Evolutionary conservation across 257 asterid species (phyloP).

Genomic region (Przewalskia tangutica): DNA sequence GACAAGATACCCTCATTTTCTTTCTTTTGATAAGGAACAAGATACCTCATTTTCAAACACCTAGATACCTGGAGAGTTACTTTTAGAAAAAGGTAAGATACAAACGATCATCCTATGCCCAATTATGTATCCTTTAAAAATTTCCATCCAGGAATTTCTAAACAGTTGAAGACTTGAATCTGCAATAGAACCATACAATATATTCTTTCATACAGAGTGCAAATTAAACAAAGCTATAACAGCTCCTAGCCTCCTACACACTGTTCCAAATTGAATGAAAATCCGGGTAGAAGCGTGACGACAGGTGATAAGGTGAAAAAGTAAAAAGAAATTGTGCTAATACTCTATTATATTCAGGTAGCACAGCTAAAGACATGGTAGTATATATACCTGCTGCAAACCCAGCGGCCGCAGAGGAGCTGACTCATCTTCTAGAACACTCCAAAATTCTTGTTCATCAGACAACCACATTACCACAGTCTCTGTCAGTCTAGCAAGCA

Average conservation of each 20-base stretch:
- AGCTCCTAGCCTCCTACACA: neutral
- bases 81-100: neutral
- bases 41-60: neutral
- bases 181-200: neutral
- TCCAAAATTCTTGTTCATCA: conserved; percentile 94
- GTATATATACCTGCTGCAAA: conserved; percentile 65
- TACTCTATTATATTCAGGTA: neutral
- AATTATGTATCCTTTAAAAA: neutral
- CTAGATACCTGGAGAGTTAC: neutral
- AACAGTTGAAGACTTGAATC: neutral
- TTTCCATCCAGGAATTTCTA: neutral
- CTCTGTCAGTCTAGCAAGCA: conserved; percentile 89
- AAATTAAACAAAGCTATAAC: neutral
- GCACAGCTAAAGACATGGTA: neutral
- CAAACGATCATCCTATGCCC: neutral
- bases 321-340: neutral
- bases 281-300: neutral
- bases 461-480: conserved; percentile 96
- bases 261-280: neutral
- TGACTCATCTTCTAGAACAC: conserved; percentile 65
- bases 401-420: conserved; percentile 84
- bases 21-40: too few species aligned
- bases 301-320: neutral
- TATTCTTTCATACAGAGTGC: neutral
- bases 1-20: neutral